A percentile compares a stretch with the other conserved stretches of the same genome.
phyloP scores from a whole-genome alignment of 768 basidiomycete species.

The Auricularia sp. region DNA sequence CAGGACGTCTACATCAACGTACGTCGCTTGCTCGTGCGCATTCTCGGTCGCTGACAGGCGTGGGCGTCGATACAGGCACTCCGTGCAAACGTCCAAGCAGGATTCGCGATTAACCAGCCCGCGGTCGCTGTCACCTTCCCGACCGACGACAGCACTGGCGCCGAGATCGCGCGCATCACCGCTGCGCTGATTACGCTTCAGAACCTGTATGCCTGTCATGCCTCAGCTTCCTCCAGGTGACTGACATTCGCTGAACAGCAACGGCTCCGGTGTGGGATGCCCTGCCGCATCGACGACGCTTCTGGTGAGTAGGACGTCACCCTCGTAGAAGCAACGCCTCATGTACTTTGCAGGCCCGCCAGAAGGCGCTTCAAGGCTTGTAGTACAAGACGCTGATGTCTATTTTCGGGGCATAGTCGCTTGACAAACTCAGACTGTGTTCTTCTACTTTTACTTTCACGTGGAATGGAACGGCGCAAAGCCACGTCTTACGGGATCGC shows the following conservation, averaged over 20 bases:
- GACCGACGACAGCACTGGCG: slow-evolving; percentile 40
- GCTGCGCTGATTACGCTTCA: slow-evolving; percentile 60
- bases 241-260: slow-evolving; percentile 3
- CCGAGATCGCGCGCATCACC: slow-evolving; percentile 46
- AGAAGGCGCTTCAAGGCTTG: slow-evolving; percentile 13
- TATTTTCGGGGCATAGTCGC: background rate
- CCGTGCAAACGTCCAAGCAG: slow-evolving; percentile 47
- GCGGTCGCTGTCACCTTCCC: slow-evolving; percentile 51
- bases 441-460: background rate
- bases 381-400: background rate
- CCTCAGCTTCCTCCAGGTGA: background rate
- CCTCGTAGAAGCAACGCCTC: background rate
- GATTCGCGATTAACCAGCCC: slow-evolving; percentile 58
- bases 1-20: slow-evolving; percentile 39
- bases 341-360: slow-evolving; percentile 19
- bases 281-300: slow-evolving; percentile 58
- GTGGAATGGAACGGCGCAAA: background rate
- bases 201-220: slow-evolving; percentile 31
- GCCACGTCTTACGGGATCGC: background rate
- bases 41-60: background rate
- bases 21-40: background rate
- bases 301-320: background rate
- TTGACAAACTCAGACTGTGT: background rate
- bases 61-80: slow-evolving; percentile 17
- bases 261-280: slow-evolving; percentile 57